Percentiles rank a stretch among this genome's conserved stretches.
Evolutionary conservation across 1,284 basidiomycete genomes (phyloP).

Genomic region (Chalciporus piperatoides): DNA sequence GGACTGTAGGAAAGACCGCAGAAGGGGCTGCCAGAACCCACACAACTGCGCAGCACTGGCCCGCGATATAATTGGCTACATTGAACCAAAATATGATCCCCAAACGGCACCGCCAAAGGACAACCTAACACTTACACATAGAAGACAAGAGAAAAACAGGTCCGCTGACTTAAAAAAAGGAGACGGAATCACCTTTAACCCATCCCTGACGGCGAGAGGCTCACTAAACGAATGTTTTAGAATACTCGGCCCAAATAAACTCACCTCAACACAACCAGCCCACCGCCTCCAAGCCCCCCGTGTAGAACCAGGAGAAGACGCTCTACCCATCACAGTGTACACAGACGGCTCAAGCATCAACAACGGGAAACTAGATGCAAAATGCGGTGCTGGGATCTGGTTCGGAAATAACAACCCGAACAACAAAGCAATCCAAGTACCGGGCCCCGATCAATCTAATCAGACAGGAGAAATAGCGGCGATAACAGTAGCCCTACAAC

Average conservation of each 20-base stretch:
- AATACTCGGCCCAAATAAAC: neutral
- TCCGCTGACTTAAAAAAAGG: neutral
- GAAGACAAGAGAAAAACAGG: neutral
- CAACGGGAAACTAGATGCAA: no score
- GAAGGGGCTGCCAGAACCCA: neutral
- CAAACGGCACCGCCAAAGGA: neutral
- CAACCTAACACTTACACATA: neutral
- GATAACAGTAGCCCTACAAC: no score
- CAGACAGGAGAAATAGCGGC: no score
- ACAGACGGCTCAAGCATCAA: no score
- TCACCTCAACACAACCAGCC: neutral
- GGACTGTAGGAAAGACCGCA: neutral
- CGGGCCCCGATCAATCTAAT: no score
- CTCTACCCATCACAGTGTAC: neutral
- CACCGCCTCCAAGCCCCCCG: neutral
- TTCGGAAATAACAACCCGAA: no score
- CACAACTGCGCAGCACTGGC: neutral
- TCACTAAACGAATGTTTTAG: neutral
- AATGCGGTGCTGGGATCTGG: no score
- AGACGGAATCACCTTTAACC: constrained; percentile 2
- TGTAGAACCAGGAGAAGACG: neutral
- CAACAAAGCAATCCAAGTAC: no score
- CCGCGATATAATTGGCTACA: neutral
- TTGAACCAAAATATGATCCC: neutral
- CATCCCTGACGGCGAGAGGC: neutral